Percentiles rank a stretch among this genome's conserved stretches.
Conservation (phyloP, 305 asterid species). For the Rubia peregrina region DNA sequence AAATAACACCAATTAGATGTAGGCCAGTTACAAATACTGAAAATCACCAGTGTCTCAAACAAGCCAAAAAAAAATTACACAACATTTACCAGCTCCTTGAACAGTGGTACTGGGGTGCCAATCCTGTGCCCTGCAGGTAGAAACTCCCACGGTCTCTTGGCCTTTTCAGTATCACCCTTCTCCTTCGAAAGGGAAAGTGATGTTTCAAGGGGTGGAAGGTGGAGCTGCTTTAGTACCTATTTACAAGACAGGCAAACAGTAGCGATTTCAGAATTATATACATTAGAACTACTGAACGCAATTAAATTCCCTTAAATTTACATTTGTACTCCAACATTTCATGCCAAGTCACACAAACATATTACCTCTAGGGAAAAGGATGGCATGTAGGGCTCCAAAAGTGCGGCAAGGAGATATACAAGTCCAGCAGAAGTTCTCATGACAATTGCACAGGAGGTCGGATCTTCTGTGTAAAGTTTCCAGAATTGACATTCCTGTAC, state of each 20-base stretch:
- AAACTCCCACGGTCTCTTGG: constrained; percentile 77
- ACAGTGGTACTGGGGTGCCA: constrained; percentile 79
- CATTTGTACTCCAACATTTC: neutral
- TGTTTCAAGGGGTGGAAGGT: constrained; percentile 54
- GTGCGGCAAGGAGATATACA: constrained; percentile 82
- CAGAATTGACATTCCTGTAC: constrained; percentile 76
- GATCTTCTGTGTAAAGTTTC: constrained; percentile 93
- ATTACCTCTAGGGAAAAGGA: constrained; percentile 78
- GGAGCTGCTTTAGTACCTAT: constrained; percentile 92
- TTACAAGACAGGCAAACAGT: constrained; percentile 11
- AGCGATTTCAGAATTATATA: constrained; percentile 10
- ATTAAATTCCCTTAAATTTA: neutral
- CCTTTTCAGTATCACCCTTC: constrained; percentile 57
- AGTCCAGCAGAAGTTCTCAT: constrained; percentile 83
- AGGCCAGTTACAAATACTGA: constrained; percentile 11
- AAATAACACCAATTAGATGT: constrained; percentile 15
- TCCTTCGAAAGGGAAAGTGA: constrained; percentile 67
- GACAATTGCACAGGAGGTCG: constrained; percentile 58
- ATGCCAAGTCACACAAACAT: constrained; percentile 9
- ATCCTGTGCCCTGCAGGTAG: constrained; percentile 75
- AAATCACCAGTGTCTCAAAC: constrained; percentile 11
- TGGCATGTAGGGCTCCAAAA: constrained; percentile 93
- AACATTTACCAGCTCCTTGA: constrained; percentile 60
- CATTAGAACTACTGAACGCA: constrained; percentile 6
- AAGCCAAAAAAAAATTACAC: neutral